Conservation (phyloP, 176 grass and related monocot genomes). For the Chrysopogon serrulatus region DNA sequence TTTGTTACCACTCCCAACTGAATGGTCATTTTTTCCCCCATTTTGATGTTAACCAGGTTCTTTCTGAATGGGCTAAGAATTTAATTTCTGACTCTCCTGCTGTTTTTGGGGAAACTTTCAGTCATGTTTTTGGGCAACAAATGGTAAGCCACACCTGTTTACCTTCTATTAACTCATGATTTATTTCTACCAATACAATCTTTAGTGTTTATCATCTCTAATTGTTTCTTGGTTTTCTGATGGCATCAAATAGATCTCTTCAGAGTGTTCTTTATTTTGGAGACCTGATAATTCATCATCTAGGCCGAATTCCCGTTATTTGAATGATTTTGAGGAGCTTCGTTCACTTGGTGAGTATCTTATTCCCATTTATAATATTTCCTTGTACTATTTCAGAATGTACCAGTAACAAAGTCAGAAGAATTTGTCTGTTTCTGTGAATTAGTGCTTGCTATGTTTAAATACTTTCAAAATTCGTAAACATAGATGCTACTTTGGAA, state of each 20-base stretch:
- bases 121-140: slow-evolving; percentile 60
- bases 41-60: slow-evolving; percentile 52
- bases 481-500: not conserved
- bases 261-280: slow-evolving; percentile 72
- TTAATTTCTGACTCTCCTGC: slow-evolving; percentile 64
- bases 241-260: slow-evolving; percentile 58
- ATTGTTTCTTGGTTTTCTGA: slow-evolving; percentile 21
- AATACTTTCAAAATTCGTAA: not conserved
- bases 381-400: not conserved
- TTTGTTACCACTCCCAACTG: slow-evolving; percentile 8
- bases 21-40: not conserved
- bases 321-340: slow-evolving; percentile 96
- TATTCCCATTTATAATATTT: not conserved
- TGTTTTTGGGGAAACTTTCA: slow-evolving; percentile 66
- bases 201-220: not conserved
- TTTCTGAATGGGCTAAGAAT: slow-evolving; percentile 89
- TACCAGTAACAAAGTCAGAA: not conserved
- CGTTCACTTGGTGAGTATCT: slow-evolving; percentile 74
- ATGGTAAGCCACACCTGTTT: slow-evolving; percentile 34
- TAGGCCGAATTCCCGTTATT: slow-evolving; percentile 84
- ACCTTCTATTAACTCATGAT: slow-evolving; percentile 18
- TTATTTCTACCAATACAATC: not conserved
- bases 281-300: slow-evolving; percentile 65
- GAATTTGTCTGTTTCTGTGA: not conserved
- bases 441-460: not conserved